A percentile compares a stretch with the other conserved stretches of the same genome.
phyloP scores from a whole-genome alignment of 176 grass and related monocot species.

The Thinopyrum elongatum region DNA sequence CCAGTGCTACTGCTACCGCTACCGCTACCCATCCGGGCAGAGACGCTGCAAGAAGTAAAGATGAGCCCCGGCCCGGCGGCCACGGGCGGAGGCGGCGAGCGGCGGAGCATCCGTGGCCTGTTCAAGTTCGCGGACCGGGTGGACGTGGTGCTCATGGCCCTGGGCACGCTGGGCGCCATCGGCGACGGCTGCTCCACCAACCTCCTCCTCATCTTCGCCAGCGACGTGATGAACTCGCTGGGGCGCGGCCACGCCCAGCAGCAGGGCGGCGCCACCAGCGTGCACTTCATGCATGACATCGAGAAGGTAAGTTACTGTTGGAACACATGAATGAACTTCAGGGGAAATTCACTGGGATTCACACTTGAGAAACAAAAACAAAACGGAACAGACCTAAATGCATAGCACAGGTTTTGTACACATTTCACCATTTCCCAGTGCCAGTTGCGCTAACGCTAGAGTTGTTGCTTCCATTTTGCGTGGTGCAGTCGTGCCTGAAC shows the following conservation, averaged over 20 bases:
- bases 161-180: constrained; percentile 79
- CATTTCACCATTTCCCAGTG: background rate
- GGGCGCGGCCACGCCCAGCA: constrained; percentile 45
- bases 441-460: background rate
- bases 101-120: constrained; percentile 61
- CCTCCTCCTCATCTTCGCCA: constrained; percentile 88
- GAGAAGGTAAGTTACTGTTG: constrained; percentile 59
- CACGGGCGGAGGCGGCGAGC: constrained; percentile 1
- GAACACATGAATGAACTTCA: background rate
- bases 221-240: constrained; percentile 90
- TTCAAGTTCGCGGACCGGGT: constrained; percentile 74
- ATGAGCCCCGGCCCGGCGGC: constrained; percentile 26
- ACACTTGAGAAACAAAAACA: background rate
- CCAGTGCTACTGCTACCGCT: background rate
- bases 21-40: background rate
- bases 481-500: constrained; percentile 72
- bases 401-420: background rate
- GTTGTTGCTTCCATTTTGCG: background rate
- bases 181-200: constrained; percentile 94
- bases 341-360: background rate
- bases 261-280: constrained; percentile 4
- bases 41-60: background rate
- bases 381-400: background rate
- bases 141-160: constrained; percentile 67
- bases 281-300: constrained; percentile 76